These are phyloP conservation scores for Globisporangium rhizosaccharum DNA, from an alignment of 352 stramenopile genomes.

Conservation along the genomic window DNA sequence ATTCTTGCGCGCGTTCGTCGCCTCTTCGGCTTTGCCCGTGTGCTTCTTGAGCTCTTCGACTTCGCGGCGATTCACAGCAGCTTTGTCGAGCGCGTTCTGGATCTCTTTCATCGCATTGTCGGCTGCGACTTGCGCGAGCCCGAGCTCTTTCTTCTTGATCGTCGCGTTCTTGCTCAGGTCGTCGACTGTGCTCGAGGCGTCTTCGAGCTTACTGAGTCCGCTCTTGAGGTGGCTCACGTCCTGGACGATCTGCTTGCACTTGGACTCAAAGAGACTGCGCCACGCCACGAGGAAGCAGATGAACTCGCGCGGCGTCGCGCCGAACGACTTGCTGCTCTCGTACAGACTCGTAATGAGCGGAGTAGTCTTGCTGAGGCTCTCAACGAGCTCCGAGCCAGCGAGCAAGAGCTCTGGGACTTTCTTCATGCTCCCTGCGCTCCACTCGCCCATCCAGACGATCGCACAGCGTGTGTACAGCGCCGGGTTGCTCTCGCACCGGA, in stretches of 20 bases:
- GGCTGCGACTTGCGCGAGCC: constrained; percentile 80
- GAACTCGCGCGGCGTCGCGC: constrained; percentile 80
- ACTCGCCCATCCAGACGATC: constrained; percentile 94
- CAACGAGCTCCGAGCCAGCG: constrained; percentile 46
- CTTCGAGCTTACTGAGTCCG: constrained; percentile 88
- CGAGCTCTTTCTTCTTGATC: constrained; percentile 89
- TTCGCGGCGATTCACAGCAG: constrained; percentile 86
- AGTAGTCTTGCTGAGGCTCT: constrained; percentile 49
- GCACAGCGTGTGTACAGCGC: constrained; percentile 90
- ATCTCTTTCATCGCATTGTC: constrained; percentile 95
- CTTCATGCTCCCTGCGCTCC: constrained; percentile 68
- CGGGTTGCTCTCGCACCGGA: constrained; percentile 91
- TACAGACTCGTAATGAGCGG: constrained; percentile 59
- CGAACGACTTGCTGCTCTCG: constrained; percentile 57
- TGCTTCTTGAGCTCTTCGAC: constrained; percentile 91
- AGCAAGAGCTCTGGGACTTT: constrained; percentile 72
- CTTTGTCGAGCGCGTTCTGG: constrained; percentile 88
- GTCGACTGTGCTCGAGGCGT: constrained; percentile 89
- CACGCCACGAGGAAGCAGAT: constrained; percentile 84
- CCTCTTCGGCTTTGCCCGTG: constrained; percentile 83
- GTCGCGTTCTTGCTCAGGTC: constrained; percentile 84
- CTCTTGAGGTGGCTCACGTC: constrained; percentile 88
- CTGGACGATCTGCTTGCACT: constrained; percentile 76
- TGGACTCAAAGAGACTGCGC: constrained; percentile 64
- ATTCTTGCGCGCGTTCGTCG: constrained; percentile 85